Conservation (phyloP, 78 protist genomes). For the Dictyostelium capitatum region DNA sequence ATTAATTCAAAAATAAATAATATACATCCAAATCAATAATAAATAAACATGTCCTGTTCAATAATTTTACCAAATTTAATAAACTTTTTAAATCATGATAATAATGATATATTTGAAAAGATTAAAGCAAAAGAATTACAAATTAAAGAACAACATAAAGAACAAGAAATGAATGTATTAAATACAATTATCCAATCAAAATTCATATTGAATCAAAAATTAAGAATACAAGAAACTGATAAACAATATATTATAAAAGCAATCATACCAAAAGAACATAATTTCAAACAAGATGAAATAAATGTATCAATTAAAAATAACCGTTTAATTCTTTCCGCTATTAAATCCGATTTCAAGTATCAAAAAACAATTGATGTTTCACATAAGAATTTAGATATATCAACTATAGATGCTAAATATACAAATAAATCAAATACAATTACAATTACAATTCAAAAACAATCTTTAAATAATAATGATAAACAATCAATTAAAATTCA, state of each 20-base stretch:
- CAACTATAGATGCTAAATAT: not conserved
- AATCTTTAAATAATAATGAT: not conserved
- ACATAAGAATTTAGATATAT: not conserved
- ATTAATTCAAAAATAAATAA: too few relatives aligned
- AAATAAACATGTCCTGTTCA: not conserved
- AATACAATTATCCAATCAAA: not conserved
- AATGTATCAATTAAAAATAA: not conserved
- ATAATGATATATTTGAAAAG: slow-evolving; percentile 3
- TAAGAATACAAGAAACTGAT: not conserved
- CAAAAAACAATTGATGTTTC: not conserved
- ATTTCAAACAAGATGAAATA: not conserved
- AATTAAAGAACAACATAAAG: not conserved
- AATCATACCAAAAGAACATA: not conserved
- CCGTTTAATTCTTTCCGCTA: not conserved
- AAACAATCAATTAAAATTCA: not conserved
- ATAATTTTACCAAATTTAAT: slow-evolving; percentile 16
- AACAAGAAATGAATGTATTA: not conserved
- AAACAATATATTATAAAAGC: not conserved
- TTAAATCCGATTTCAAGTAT: not conserved
- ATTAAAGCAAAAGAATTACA: not conserved
- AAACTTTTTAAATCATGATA: slow-evolving; percentile 2
- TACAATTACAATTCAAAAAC: not conserved
- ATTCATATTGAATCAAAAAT: slow-evolving; percentile 1
- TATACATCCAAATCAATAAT: too few relatives aligned
- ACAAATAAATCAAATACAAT: not conserved